Percentiles rank a stretch among this genome's conserved stretches.
Conservation (phyloP, 1,139 yeast genomes). For the Suhomyces wounanorum region DNA sequence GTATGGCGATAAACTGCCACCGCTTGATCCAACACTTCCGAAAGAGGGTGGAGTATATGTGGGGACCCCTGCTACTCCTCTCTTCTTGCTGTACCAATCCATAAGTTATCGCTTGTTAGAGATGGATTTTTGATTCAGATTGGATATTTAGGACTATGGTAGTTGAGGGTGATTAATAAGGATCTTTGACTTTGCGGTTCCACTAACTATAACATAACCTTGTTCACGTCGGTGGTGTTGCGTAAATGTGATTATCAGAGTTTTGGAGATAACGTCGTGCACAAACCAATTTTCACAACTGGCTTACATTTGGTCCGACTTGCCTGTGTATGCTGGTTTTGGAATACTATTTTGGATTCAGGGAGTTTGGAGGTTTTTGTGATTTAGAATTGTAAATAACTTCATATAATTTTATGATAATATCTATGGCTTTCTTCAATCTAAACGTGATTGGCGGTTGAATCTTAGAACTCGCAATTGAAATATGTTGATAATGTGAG, state of each 20-base stretch:
- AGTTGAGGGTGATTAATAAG: background rate
- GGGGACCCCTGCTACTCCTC: slow-evolving; percentile 9
- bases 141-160: background rate
- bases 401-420: too few species aligned
- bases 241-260: background rate
- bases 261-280: background rate
- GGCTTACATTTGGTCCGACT: background rate
- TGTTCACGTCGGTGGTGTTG: background rate
- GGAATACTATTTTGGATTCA: too few species aligned
- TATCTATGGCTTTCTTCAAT: too few species aligned
- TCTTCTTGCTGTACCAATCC: slow-evolving; percentile 16
- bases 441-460: too few species aligned
- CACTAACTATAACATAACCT: background rate
- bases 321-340: background rate
- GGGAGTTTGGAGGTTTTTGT: too few species aligned
- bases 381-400: too few species aligned
- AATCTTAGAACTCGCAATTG: too few species aligned
- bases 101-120: slow-evolving; percentile 1
- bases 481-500: too few species aligned
- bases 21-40: slow-evolving; percentile 7
- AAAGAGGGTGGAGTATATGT: slow-evolving; percentile 11
- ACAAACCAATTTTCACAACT: background rate
- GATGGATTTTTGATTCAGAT: background rate
- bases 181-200: background rate
- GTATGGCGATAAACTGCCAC: slow-evolving; percentile 13